Base-by-base conservation (phyloP, 441 rosid species). In the Rhodomyrtus psidioides region DNA sequence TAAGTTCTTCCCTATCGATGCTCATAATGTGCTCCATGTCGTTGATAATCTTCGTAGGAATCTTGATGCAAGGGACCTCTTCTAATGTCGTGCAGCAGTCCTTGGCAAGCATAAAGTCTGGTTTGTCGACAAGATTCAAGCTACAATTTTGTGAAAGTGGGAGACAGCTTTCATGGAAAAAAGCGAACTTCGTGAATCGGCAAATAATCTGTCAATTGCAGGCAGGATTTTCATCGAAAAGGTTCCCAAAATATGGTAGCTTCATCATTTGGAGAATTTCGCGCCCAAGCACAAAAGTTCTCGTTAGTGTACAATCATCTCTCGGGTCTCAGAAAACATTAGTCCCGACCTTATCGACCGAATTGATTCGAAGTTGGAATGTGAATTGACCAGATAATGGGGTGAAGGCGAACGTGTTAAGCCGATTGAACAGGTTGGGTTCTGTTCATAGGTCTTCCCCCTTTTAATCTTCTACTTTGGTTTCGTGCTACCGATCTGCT, bases 281-380 rank as follows among this genome's bases (percentile, higher is more conserved):
- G 65, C n/a, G 27, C 34, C 13, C 9, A 0, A 58, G n/a, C 13
- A n/a, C 13, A n/a, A 6, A 12, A 0, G 17, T 1, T 0, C 7
- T 13, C 17, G 0, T 13, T 0, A 13, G 65, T 13, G 34, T 13
- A 58, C 6, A n/a, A n/a, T 58, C 34, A 6, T 58, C 28, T 56
- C n/a, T 0, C 9, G 51, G 51, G 9, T 3, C 51, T 46, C 12
- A 3, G 51, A 46, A 46, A 46, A 60, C 9, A 2, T 7, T 28
- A 16, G 6, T 60, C 74, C 16, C 42, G 6, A 60, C 42, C 23
- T 7, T 28, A 16, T 28, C 6, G 12, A 19, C 12, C 3, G 6
- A 16, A 60, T 60, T 60, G 74, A 60, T 60, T 60, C 28, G 2
- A 28, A 7, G 2, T 30, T 15, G 1, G 42, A 60, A 4, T 3